Evolutionary conservation across 352 stramenopile genomes (phyloP).

Genomic region (Pythium brassicae): DNA sequence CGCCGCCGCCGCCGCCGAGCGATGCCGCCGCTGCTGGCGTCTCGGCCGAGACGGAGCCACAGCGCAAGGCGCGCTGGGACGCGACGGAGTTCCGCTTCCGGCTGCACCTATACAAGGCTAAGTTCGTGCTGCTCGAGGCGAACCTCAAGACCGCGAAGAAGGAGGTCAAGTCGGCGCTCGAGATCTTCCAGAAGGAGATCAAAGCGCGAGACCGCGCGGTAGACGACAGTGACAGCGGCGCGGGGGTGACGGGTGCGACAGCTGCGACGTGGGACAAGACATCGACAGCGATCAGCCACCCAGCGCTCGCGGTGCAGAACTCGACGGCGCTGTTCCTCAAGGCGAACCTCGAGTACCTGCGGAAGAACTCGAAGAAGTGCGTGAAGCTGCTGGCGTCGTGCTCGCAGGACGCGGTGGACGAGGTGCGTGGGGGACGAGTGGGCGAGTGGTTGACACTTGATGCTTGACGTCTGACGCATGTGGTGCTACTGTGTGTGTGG

Average conservation of each 20-base stretch:
- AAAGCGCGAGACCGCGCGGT: conserved; percentile 28
- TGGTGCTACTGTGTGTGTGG: too few species aligned
- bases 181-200: conserved; percentile 93
- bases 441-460: too few species aligned
- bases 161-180: conserved; percentile 89
- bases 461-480: too few species aligned
- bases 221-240: conserved; percentile 4
- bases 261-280: conserved; percentile 52
- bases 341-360: conserved; percentile 92
- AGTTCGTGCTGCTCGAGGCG: conserved; percentile 84
- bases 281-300: conserved; percentile 69
- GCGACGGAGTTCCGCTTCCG: conserved; percentile 89
- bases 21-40: too few species aligned
- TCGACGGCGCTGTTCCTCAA: conserved; percentile 89
- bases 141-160: conserved; percentile 91
- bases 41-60: conserved; percentile 45
- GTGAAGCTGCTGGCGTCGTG: conserved; percentile 91
- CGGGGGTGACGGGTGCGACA: too few species aligned
- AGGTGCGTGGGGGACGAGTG: conserved; percentile 28
- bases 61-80: conserved; percentile 58
- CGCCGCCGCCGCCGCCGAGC: conserved; percentile 19
- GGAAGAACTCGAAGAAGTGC: conserved; percentile 93
- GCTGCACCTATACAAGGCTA: conserved; percentile 90
- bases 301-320: conserved; percentile 81
- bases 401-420: conserved; percentile 77